Base-by-base conservation (phyloP, 2,329 filamentous ascomycete species). In the Gremmenia infestans region DNA sequence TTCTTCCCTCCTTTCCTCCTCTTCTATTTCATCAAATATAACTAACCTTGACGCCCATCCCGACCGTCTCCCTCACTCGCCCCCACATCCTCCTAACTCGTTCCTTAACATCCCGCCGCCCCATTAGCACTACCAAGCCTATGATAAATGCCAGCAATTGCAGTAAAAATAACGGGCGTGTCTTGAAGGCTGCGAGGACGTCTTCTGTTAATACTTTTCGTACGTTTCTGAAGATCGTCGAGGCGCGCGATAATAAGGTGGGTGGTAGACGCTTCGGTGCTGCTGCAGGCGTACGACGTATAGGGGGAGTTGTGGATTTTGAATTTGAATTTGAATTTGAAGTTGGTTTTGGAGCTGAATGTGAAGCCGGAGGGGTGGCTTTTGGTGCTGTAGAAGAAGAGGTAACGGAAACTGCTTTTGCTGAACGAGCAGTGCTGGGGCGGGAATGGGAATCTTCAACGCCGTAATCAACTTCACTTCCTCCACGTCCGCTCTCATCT, bases 21-120 rank as follows among this genome's bases (percentile, higher is more conserved):
- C 17, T 40, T 11, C 17, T 40, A 6, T 40, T 40, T 40, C 32
- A 63, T 78, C 73, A 97, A 58, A 99, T 95, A 74, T 97, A 97
- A 71, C 89, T 96, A 67, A 97, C 92, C 76, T 97, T 97, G 61
- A 95, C 89, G 2, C 93, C 94, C 93, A 97, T 97, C 1, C 92
- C 92, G 4, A 93, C 86, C 0, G 94, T 68, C 50, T 56, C 53
- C 50, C 54, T 59, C 0, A 69, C 56, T 43, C 66, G 66, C 15
- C 11, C 81, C 91, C 91, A 96, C 9, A 84, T 85, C 28, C 85
- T 80, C 69, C 85, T 80, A 37, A 97, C 72, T 61, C 88, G 81
- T 63, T 95, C 85, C 42, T 92, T 82, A 14, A 96, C 76, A 67
- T 88, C 87, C 65, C 82, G 81, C 65, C 89, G 81, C 56, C 89